A percentile compares a stretch with the other conserved stretches of the same genome.
Conservation (phyloP, 2,329 filamentous ascomycete genomes). For the Sporothrix mexicana region DNA sequence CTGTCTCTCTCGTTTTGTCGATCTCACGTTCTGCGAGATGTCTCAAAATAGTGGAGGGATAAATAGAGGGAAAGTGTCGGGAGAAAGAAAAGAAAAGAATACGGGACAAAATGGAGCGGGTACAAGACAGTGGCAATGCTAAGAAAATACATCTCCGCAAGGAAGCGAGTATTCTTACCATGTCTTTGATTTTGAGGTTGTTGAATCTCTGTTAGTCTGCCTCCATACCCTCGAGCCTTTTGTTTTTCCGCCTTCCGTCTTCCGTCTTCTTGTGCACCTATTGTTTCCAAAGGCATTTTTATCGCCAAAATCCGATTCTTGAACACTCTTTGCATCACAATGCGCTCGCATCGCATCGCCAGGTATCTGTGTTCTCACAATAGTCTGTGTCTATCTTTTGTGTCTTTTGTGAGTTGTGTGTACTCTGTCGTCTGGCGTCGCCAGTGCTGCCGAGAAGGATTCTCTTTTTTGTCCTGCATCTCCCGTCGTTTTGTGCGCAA, state of each 20-base stretch:
- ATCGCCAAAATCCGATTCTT: not conserved
- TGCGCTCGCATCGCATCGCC: not conserved
- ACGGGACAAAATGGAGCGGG: not conserved
- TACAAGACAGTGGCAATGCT: not conserved
- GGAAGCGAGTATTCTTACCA: conserved; percentile 11
- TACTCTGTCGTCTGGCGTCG: not conserved
- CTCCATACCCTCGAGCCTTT: not conserved
- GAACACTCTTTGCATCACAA: not conserved
- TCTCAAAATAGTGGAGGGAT: not conserved
- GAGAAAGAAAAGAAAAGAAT: not conserved
- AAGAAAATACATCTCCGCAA: not conserved
- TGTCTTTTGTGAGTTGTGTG: too few species aligned
- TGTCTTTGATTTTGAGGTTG: not conserved
- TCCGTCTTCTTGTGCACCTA: not conserved
- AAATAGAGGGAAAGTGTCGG: not conserved
- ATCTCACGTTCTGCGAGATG: conserved; percentile 23
- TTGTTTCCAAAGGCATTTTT: conserved; percentile 19
- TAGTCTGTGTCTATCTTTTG: too few species aligned
- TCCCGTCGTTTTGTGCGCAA: conserved; percentile 6
- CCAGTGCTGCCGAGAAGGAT: conserved; percentile 22
- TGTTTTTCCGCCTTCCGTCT: not conserved
- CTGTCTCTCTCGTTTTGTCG: not conserved
- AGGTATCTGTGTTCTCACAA: not conserved
- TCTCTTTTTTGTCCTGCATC: not conserved
- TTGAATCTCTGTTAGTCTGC: too few species aligned